Evolutionary conservation across 768 basidiomycete species (phyloP), one percentile per base, ranked within the genome.

Genomic region (Daedaleopsis sinensis): DNA sequence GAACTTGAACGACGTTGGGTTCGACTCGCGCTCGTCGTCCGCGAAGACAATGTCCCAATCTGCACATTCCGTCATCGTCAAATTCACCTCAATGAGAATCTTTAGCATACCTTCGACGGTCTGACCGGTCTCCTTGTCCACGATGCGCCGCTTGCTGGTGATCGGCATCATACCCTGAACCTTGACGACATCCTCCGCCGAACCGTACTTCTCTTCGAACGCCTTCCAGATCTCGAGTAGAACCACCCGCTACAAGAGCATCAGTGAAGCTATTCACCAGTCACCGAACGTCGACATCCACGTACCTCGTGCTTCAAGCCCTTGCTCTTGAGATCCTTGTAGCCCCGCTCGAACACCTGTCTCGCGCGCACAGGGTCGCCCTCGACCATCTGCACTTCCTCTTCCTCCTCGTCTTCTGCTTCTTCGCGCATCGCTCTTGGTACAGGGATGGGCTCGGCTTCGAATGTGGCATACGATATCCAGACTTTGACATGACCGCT

Each of bases 401-500:
- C 89, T 5, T 82, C 77, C 1, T 76, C 77, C 2, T 70, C 68
- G 5, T 85, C 86, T 7, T 89, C 89, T 52, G 88, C 89, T 8
- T 89, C 89, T 55, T 89, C 90, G 43, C 90, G 80, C 67, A 82
- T 77, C 5, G 82, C 85, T 21, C 89, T 78, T 11, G 84, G 83
- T 6, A 88, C 67, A 5, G 87, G 87, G 47, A 91, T 89, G 7
- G 85, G 78, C 67, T 90, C 89, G 6, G 87, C 90, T 75, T 98
- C 96, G 68, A 98, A 97, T 67, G 90, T 82, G 0, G 96, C 96
- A 73, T 90, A 98, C 55, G 94, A 88, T 57, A 97, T 93, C 94
- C 95, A 98, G 19, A 96, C 94, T 76, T 98, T 98, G 76, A 94
- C 91, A 71, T 98, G 96, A 4, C 93, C 93, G 65, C 94, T 96